phyloP scores from a whole-genome alignment of 1,139 yeast genomes.

The Pichia sp. region DNA sequence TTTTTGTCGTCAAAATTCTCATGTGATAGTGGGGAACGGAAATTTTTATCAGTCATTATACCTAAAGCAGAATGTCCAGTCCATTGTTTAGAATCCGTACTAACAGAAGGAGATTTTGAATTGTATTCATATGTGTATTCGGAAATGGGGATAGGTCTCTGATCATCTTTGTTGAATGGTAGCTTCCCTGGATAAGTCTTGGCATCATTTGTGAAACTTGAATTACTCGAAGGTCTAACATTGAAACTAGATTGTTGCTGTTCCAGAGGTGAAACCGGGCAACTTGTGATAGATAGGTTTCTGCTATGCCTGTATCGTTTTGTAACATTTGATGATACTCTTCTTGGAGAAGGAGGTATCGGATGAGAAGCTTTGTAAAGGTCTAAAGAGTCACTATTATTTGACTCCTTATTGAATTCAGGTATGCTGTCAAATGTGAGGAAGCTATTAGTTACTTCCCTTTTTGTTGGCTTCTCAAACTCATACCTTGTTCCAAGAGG shows the following conservation, averaged over 20 bases:
- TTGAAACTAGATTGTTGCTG: neutral
- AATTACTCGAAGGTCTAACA: neutral
- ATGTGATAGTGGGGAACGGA: neutral
- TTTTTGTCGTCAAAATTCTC: slow-evolving; percentile 5
- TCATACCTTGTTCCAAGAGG: neutral
- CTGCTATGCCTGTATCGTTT: slow-evolving; percentile 2
- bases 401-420: neutral
- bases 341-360: neutral
- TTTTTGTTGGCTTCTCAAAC: neutral
- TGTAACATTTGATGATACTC: neutral
- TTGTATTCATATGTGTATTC: neutral
- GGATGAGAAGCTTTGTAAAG: neutral
- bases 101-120: neutral
- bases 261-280: neutral
- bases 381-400: neutral
- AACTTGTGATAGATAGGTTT: slow-evolving; percentile 8
- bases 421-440: neutral
- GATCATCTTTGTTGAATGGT: neutral
- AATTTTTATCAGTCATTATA: neutral
- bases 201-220: neutral
- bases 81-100: neutral
- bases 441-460: neutral
- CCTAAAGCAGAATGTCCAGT: no score
- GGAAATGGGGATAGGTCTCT: neutral
- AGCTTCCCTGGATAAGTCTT: neutral